Evolutionary conservation across 257 asterid species (phyloP).

Genomic region (Coffea canephora): DNA sequence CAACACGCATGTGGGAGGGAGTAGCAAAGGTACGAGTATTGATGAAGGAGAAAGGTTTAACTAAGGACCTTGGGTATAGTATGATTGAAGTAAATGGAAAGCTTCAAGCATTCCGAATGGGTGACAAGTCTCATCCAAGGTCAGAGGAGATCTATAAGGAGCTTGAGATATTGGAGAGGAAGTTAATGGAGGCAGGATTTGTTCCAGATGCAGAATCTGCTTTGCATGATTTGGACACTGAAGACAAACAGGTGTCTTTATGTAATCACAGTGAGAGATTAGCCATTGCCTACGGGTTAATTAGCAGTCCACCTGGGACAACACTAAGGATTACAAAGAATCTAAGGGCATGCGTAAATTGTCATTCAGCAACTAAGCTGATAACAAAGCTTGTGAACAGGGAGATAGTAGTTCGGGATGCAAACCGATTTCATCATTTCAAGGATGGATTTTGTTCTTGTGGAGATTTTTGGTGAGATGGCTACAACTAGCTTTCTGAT

Average conservation of each 20-base stretch:
- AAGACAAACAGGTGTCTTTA: constrained; percentile 35
- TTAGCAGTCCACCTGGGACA: constrained; percentile 31
- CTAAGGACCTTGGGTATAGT: constrained; percentile 46
- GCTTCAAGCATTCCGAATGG: constrained; percentile 41
- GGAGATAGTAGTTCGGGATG: constrained; percentile 44
- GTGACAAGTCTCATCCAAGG: constrained; percentile 46
- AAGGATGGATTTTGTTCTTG: constrained; percentile 23
- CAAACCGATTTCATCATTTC: constrained; percentile 25
- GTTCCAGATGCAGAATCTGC: constrained; percentile 38
- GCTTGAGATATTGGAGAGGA: constrained; percentile 40
- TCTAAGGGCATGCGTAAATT: constrained; percentile 46
- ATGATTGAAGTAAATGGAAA: constrained; percentile 47
- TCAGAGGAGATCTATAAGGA: constrained; percentile 34
- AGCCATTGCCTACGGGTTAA: constrained; percentile 48
- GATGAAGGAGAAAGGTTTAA: constrained; percentile 48
- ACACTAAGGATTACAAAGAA: constrained; percentile 39
- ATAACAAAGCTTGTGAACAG: constrained; percentile 41
- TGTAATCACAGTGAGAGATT: constrained; percentile 53
- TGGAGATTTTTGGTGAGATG: constrained; percentile 27
- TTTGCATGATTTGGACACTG: constrained; percentile 43
- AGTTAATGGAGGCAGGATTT: constrained; percentile 37
- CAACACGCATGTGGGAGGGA: constrained; percentile 48
- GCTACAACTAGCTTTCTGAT: background rate
- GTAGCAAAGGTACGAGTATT: constrained; percentile 45
- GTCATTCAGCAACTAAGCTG: constrained; percentile 45